These are phyloP conservation scores for Bretziella fagacearum DNA, from an alignment of 2,329 filamentous ascomycete species.

Conservation along the genomic window DNA sequence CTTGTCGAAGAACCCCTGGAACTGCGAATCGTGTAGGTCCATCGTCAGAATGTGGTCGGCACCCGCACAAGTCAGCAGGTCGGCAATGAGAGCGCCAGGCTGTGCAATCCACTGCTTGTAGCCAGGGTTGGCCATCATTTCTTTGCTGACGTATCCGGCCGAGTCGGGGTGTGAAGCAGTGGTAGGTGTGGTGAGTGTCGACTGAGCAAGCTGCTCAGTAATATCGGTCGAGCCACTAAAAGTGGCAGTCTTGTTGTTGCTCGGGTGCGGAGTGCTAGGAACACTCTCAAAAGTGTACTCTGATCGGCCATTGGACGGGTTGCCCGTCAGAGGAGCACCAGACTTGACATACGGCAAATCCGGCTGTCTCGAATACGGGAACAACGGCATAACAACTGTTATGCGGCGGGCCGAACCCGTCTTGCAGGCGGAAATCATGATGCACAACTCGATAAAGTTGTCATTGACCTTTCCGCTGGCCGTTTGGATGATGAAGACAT, in stretches of 20 bases:
- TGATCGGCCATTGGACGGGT: conserved; percentile 39
- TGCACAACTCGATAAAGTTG: conserved; percentile 87
- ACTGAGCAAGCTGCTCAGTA: conserved; percentile 55
- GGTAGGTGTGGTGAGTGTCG: conserved; percentile 42
- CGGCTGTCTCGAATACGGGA: conserved; percentile 91
- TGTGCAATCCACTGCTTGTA: conserved; percentile 99
- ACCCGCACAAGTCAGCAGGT: conserved; percentile 85
- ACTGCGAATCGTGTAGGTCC: conserved; percentile 87
- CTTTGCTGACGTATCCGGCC: conserved; percentile 22
- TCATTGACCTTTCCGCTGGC: conserved; percentile 89
- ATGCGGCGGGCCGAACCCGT: conserved; percentile 81
- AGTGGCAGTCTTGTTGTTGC: conserved; percentile 47
- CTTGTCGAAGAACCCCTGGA: conserved; percentile 95
- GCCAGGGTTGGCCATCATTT: conserved; percentile 65
- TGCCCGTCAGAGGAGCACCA: conserved; percentile 59
- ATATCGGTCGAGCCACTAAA: conserved; percentile 49
- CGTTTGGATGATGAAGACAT: conserved; percentile 97
- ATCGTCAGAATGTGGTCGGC: conserved; percentile 94
- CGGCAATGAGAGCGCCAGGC: conserved; percentile 84
- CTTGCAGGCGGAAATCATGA: conserved; percentile 97
- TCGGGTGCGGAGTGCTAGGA: conserved; percentile 66
- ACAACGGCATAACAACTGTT: conserved; percentile 84
- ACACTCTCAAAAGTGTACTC: conserved; percentile 85
- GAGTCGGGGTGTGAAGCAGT: conserved; percentile 22
- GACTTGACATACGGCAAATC: conserved; percentile 95